These are phyloP conservation scores for Trichoderma arundinaceum DNA, from an alignment of 2,329 filamentous ascomycete genomes.

Conservation along the genomic window DNA sequence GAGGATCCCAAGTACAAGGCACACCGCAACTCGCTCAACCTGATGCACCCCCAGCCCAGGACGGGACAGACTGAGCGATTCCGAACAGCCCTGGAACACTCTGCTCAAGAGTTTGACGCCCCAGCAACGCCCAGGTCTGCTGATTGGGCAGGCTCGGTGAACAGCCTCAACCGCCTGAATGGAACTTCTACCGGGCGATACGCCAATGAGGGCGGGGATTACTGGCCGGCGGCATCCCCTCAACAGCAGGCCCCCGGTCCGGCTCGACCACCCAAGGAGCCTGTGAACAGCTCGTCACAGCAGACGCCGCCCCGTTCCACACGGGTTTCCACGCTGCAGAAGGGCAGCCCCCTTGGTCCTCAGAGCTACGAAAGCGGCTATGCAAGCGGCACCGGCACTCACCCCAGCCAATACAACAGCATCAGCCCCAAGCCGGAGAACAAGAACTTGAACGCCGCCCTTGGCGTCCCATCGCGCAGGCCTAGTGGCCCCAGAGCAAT, in stretches of 20 bases:
- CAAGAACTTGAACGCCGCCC: constrained; percentile 60
- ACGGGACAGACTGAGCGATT: constrained; percentile 76
- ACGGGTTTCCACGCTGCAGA: constrained; percentile 58
- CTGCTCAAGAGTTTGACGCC: constrained; percentile 70
- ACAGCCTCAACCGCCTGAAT: constrained; percentile 61
- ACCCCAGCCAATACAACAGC: constrained; percentile 58
- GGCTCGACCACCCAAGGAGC: constrained; percentile 68
- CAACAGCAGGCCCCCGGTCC: constrained; percentile 50
- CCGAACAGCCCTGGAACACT: constrained; percentile 73
- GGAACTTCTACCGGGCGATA: constrained; percentile 54
- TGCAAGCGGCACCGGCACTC: constrained; percentile 54
- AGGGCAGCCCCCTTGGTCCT: constrained; percentile 61
- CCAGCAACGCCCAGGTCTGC: constrained; percentile 65
- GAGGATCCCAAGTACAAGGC: constrained; percentile 82
- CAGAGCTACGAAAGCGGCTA: constrained; percentile 62
- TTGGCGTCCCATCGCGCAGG: constrained; percentile 57
- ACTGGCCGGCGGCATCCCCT: constrained; percentile 54
- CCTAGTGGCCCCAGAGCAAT: constrained; percentile 66
- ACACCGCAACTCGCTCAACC: constrained; percentile 78
- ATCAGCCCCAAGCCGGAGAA: constrained; percentile 64
- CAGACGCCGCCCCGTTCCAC: constrained; percentile 55
- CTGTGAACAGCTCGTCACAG: constrained; percentile 51
- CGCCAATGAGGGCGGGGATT: constrained; percentile 51
- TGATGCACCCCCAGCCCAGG: constrained; percentile 79
- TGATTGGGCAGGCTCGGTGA: constrained; percentile 67